Evolutionary conservation across 257 asterid genomes (phyloP), one percentile per base, ranked within the genome.

Genomic region (Forsythia viridissima): DNA sequence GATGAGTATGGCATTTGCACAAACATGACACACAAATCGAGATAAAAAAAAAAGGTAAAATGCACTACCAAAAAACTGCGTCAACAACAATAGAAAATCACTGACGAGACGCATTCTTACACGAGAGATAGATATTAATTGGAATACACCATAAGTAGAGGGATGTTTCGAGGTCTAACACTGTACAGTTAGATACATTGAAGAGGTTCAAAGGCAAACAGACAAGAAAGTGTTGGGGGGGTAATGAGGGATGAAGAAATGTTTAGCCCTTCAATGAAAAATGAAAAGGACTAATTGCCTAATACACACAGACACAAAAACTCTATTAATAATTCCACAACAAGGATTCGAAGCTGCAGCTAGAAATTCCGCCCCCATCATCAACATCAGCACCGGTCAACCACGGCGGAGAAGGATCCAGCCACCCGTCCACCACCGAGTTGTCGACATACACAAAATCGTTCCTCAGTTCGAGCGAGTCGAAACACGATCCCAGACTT

Each of bases 361-460:
- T 65, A 11, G 84, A 75, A 63, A 63, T 63, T 21, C 40, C 55
- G 11, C 41, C 57, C 40, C 55, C 43, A 41, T n/a, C 51, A 21
- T 44, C 46, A 9, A 10, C 80, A 21, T 46, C 82, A 70, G 76
- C 82, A 52, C 76, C 81, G 52, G 75, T 72, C 85, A 24, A 63
- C 39, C 84, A 76, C 85, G 80, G 83, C 79, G 82, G 81, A n/a
- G 82, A 80, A 12, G 79, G 76, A 40, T 44, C 76, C 59, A 72
- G 57, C n/a, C 40, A 48, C 2, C 9, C 63, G 4, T 43, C 76
- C 63, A 72, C 65, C 76, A 43, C 65, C 65, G 44, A 75, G 79
- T 74, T 44, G 69, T 84, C 90, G 0, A 52, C 15, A 51, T 78
- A 87, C 46, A 87, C 90, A 3, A 84, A 82, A 52, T 87, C 87